Percentiles rank a stretch among this genome's conserved stretches.
Conservation (phyloP, 495 filamentous ascomycete genomes). For the Penicillium coprophilum region DNA sequence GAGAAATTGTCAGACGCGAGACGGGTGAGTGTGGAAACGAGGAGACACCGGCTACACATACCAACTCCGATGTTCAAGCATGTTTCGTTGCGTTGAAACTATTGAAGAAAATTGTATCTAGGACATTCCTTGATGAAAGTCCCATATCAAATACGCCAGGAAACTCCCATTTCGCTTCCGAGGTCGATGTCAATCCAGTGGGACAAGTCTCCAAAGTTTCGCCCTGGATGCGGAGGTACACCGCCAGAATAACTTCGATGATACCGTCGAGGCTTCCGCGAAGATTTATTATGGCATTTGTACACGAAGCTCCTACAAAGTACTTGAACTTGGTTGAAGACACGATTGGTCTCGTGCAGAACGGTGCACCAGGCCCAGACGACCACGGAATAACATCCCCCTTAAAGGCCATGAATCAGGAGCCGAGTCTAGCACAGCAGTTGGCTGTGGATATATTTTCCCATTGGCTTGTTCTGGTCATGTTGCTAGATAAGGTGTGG, state of each 20-base stretch:
- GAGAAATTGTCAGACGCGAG: not conserved
- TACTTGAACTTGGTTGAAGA: slow-evolving; percentile 26
- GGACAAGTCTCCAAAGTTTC: slow-evolving; percentile 19
- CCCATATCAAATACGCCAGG: not conserved
- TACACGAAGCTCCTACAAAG: slow-evolving; percentile 27
- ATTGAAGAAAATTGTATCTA: not conserved
- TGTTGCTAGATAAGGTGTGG: slow-evolving; percentile 45
- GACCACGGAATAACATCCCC: slow-evolving; percentile 3
- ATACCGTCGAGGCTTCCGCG: slow-evolving; percentile 24
- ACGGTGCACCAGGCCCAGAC: not conserved
- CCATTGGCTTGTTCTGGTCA: slow-evolving; percentile 45
- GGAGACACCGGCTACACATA: too few relatives aligned
- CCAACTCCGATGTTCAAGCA: not conserved
- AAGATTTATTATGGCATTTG: slow-evolving; percentile 33
- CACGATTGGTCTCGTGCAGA: slow-evolving; percentile 14
- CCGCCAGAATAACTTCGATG: slow-evolving; percentile 34
- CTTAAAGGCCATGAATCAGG: slow-evolving; percentile 1
- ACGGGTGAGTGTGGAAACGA: not conserved
- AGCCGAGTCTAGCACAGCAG: slow-evolving; percentile 23
- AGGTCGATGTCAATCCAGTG: not conserved
- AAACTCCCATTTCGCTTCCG: not conserved
- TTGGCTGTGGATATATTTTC: slow-evolving; percentile 46
- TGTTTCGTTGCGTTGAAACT: not conserved
- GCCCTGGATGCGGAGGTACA: slow-evolving; percentile 29
- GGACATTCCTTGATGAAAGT: slow-evolving; percentile 11